Base-by-base conservation (phyloP, 2,329 filamentous ascomycete species). In the Venturia aucupariae region DNA sequence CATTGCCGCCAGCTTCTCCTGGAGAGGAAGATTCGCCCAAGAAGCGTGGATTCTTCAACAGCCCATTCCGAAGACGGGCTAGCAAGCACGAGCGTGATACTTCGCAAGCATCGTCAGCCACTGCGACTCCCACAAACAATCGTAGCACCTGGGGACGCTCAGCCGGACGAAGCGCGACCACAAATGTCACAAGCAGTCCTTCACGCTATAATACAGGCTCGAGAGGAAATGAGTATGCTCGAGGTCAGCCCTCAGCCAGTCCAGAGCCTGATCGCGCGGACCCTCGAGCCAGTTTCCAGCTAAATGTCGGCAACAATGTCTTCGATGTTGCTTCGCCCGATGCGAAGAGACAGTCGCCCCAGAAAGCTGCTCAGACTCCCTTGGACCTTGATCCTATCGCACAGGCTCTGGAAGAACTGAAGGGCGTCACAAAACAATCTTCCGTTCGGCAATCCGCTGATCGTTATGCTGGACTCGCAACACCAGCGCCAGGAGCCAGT, bases 291-390 rank as follows among this genome's bases (percentile, higher is more conserved):
- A 96, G 89, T 73, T 87, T 97, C 70, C 93, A 96, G 67, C 82
- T 99, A 35, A 97, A 97, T 71, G 85, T 99, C 64, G 94, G 94
- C 8, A 91, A 95, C 70, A 99, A 99, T 70, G 91, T 99, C 13
- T 96, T 99, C 71, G 87, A 96, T 65, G 93, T 99, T 11, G 89
- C 90, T 15, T 89, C 89, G 10, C 88, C 90, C 0, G 90, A 93
- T 66, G 69, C 71, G 35, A 74, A 74, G 48, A 74, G 83, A 81
- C 68, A 82, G 81, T 61, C 72, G 67, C 55, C 81, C 75, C 54
- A 79, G 11, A 38, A 51, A 48, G 65, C 68, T 30, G 64, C 73
- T 13, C 46, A 51, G 15, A 69, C 76, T 4, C 77, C 81, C 41
- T 87, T 90, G 35, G 88, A 91, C 30, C 76, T 83, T 19, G 94